Evolutionary conservation across 2,329 filamentous ascomycete genomes (phyloP), one percentile per base, ranked within the genome.

Genomic region (Grosmannia clavigera): DNA sequence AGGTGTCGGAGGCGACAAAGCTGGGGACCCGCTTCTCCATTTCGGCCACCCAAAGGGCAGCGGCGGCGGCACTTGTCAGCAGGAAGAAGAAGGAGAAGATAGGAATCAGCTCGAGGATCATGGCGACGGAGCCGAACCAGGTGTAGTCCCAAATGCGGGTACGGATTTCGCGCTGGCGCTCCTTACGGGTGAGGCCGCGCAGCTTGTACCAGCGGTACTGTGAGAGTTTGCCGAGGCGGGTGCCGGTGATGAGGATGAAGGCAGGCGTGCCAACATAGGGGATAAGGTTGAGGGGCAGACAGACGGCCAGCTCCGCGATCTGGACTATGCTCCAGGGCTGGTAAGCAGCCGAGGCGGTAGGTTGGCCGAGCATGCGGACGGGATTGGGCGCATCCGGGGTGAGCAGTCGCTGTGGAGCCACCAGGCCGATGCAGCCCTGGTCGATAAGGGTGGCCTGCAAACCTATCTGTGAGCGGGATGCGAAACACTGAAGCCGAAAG

Each of bases 51-150:
- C 92, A 97, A 43, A 97, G 75, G 1, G 90, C 92, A 52, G 89
- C 86, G 2, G 92, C 94, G 25, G 85, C 83, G 1, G 92, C 87
- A 3, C 88, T 91, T 0, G 92, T 96, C 65, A 99, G 75, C 48
- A 97, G 78, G 71, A 97, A 96, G 69, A 97, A 85, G 79, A 99
- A 95, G n/a, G 88, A 95, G 56, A 96, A 73, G 14, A 92, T 80
- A 1, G 94, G 94, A 10, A 96, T 79, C n/a, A 97, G 80, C 73
- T 96, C 90, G 33, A 97, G 73, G 7, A 90, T 56, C 65, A 66
- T 67, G 60, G 91, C 89, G 4, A 94, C 79, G 0, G 88, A 90
- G 19, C 94, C 94, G 68, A 97, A 96, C 90, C 90, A 95, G 16
- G 90, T 86, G 70, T 96, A 97, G 61, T 94, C 88, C 82, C 89